Conservation (phyloP, 805 yeast species). For the Wickerhamiella allomyrinae region DNA sequence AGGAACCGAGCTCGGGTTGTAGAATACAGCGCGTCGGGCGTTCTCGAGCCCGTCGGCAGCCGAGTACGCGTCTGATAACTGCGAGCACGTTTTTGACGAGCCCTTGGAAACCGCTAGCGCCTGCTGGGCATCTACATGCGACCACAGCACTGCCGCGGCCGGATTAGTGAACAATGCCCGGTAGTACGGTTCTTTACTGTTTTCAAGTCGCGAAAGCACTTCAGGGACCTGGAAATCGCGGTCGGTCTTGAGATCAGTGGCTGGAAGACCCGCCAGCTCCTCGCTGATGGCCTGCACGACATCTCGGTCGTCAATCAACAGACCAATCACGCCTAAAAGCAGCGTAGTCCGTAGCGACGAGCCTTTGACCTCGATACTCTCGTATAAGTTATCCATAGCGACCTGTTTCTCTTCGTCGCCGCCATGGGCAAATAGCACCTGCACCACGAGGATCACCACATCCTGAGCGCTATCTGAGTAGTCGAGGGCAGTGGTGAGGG, state of each 20-base stretch:
- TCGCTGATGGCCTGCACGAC: slow-evolving; percentile 47
- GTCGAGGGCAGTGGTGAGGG: slow-evolving; percentile 50
- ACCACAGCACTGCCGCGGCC: slow-evolving; percentile 55
- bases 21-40: slow-evolving; percentile 53
- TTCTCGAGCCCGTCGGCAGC: slow-evolving; percentile 35
- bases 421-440: slow-evolving; percentile 64
- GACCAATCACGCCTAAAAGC: slow-evolving; percentile 66
- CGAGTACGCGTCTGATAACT: slow-evolving; percentile 39
- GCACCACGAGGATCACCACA: slow-evolving; percentile 60
- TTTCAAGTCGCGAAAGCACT: slow-evolving; percentile 14
- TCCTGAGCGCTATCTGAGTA: slow-evolving; percentile 44
- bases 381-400: slow-evolving; percentile 70
- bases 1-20: slow-evolving; percentile 38
- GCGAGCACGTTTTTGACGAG: slow-evolving; percentile 33
- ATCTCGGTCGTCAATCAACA: slow-evolving; percentile 44
- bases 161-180: slow-evolving; percentile 66
- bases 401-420: slow-evolving; percentile 65
- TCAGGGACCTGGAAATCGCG: slow-evolving; percentile 36
- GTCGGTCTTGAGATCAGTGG: slow-evolving; percentile 38
- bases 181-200: slow-evolving; percentile 38
- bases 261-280: slow-evolving; percentile 42
- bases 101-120: slow-evolving; percentile 46
- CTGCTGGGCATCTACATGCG: slow-evolving; percentile 37
- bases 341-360: slow-evolving; percentile 52
- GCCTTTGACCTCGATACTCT: slow-evolving; percentile 48